Evolutionary conservation across 1,284 basidiomycete species (phyloP).

Genomic region (Filobasidium uniguttulatum): DNA sequence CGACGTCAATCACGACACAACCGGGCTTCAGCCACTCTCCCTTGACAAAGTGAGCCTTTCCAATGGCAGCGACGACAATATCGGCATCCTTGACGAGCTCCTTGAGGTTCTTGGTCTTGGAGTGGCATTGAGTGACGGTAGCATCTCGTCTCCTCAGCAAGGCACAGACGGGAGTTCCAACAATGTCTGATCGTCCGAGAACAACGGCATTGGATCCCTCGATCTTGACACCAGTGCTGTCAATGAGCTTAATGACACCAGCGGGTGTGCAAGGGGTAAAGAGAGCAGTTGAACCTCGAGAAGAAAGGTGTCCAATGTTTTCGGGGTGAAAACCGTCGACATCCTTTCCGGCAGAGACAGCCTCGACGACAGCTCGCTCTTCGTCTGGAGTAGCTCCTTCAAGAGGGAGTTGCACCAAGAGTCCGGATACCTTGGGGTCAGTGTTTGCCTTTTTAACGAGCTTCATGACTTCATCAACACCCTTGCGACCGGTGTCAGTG

Average conservation of each 20-base stretch:
- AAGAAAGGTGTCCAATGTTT: conserved; percentile 92
- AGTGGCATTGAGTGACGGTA: conserved; percentile 97
- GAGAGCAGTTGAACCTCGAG: conserved; percentile 75
- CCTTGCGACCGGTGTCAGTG: conserved; percentile 21
- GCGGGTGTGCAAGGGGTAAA: conserved; percentile 94
- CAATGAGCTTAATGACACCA: conserved; percentile 78
- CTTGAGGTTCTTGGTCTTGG: conserved; percentile 67
- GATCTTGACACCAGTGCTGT: conserved; percentile 63
- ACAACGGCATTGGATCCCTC: conserved; percentile 75
- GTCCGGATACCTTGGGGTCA: conserved; percentile 69
- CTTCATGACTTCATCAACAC: conserved; percentile 60
- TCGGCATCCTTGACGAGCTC: conserved; percentile 74
- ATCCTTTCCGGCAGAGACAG: conserved; percentile 88
- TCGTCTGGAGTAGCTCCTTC: conserved; percentile 68
- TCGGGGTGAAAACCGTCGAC: conserved; percentile 99
- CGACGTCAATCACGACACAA: conserved; percentile 87
- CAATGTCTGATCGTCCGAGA: conserved; percentile 93
- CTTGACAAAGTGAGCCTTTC: conserved; percentile 76
- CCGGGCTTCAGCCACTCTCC: conserved; percentile 94
- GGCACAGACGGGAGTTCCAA: conserved; percentile 85
- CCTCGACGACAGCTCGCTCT: conserved; percentile 83
- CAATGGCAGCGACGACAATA: conserved; percentile 86
- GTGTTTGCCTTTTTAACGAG: conserved; percentile 71
- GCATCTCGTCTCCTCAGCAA: conserved; percentile 83
- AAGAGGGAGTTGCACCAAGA: conserved; percentile 95